Conservation (phyloP, 1,284 basidiomycete genomes). For the Naganishia cerealis region DNA sequence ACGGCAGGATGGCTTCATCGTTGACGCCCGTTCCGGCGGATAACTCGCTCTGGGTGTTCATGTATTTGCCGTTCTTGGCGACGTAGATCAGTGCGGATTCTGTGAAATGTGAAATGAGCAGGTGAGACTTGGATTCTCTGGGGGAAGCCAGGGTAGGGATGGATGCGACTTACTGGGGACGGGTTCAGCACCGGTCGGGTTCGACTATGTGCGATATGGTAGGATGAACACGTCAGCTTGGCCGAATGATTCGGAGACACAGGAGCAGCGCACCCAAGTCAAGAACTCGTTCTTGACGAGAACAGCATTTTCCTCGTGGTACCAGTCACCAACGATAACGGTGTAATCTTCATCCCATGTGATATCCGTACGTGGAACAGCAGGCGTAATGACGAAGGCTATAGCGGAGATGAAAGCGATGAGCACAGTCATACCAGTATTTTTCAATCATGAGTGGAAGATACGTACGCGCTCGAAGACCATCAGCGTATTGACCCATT, state of each 20-base stretch:
- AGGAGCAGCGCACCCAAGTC: conserved; percentile 56
- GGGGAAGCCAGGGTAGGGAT: background rate
- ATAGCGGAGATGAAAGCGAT: background rate
- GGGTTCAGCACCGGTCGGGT: conserved; percentile 83
- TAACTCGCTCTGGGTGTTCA: conserved; percentile 55
- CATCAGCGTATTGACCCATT: conserved; percentile 77
- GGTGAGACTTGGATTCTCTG: background rate
- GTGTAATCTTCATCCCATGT: conserved; percentile 90
- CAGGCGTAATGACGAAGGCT: conserved; percentile 70
- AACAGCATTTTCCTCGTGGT: conserved; percentile 67
- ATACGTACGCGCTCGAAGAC: conserved; percentile 47
- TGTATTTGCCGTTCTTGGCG: conserved; percentile 69
- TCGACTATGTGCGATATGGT: conserved; percentile 42
- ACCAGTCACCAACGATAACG: conserved; percentile 78
- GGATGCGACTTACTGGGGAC: conserved; percentile 63
- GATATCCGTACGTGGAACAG: conserved; percentile 56
- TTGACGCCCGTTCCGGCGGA: conserved; percentile 68
- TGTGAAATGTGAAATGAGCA: conserved; percentile 41
- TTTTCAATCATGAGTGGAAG: background rate
- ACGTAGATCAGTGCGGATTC: conserved; percentile 84
- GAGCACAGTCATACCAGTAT: background rate
- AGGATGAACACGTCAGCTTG: no score
- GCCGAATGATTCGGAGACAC: conserved; percentile 43
- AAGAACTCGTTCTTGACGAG: conserved; percentile 70
- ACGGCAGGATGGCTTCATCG: conserved; percentile 80